phyloP scores from a whole-genome alignment of 768 basidiomycete species.

The Rhodotorula diobovata region DNA sequence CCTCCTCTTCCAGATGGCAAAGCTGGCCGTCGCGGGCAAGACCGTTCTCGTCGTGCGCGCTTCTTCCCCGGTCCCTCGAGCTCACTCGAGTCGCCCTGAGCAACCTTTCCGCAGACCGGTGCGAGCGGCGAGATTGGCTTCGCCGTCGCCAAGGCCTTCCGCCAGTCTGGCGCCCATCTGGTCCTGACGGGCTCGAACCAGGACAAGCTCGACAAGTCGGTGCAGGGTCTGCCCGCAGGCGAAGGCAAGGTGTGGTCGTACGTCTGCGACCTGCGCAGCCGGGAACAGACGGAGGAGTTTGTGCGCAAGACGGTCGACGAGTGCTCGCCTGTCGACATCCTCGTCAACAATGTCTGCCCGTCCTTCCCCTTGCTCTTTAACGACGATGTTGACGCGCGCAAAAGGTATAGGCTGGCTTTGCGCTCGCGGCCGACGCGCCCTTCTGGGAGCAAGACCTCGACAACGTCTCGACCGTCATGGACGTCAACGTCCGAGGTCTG shows the following conservation, averaged over 20 bases:
- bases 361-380: too few relatives aligned
- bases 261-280: slow-evolving; percentile 2
- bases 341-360: background rate
- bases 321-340: background rate
- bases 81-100: background rate
- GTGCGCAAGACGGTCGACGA: background rate
- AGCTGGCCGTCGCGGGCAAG: background rate
- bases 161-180: background rate
- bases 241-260: background rate
- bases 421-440: background rate
- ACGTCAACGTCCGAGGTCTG: background rate
- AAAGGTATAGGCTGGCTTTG: background rate
- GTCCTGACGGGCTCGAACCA: background rate
- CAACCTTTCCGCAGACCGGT: background rate
- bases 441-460: slow-evolving; percentile 9
- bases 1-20: background rate
- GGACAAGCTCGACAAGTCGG: background rate
- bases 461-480: background rate
- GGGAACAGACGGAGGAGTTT: background rate
- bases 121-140: background rate
- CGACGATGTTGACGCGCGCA: too few relatives aligned
- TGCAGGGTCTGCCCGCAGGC: background rate
- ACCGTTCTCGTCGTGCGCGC: background rate
- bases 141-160: background rate
- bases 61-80: too few relatives aligned